Conservation (phyloP, 2,329 filamentous ascomycete species). For the Penicillium concentricum region DNA sequence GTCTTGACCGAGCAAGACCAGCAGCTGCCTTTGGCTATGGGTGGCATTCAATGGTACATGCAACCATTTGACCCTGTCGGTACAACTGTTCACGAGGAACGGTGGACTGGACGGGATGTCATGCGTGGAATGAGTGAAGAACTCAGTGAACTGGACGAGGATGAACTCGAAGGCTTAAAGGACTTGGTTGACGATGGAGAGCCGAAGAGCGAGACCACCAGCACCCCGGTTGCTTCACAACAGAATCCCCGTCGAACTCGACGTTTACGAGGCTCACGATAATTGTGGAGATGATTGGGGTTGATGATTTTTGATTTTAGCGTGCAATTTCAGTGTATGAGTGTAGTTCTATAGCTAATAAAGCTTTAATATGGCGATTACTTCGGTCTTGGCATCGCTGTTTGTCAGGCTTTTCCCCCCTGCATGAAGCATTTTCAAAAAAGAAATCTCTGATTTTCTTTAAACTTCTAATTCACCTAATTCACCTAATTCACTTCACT, state of each 20-base stretch:
- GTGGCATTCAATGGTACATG: constrained; percentile 87
- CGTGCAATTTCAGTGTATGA: not conserved
- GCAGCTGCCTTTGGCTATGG: constrained; percentile 59
- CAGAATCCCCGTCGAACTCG: constrained; percentile 22
- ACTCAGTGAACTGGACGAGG: constrained; percentile 87
- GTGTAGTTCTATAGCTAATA: not conserved
- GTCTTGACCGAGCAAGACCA: constrained; percentile 45
- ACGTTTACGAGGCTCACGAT: constrained; percentile 16
- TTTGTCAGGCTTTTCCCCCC: not conserved
- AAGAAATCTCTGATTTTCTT: not conserved
- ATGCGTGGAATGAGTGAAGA: constrained; percentile 75
- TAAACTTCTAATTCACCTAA: not conserved
- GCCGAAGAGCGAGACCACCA: constrained; percentile 16
- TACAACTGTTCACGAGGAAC: constrained; percentile 75
- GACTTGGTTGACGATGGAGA: constrained; percentile 60
- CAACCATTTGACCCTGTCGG: constrained; percentile 75
- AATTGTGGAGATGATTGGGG: constrained; percentile 13
- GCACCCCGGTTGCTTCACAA: constrained; percentile 12
- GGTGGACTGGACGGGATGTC: constrained; percentile 71
- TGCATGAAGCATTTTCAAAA: not conserved
- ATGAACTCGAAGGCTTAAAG: constrained; percentile 63
- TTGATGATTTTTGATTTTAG: constrained; percentile 11
- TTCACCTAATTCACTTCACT: not conserved
- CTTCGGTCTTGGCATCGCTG: constrained; percentile 1
- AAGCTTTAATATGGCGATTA: not conserved